These are phyloP conservation scores for Macrolepiota dolichaula DNA, from an alignment of 768 basidiomycete species.

Conservation along the genomic window DNA sequence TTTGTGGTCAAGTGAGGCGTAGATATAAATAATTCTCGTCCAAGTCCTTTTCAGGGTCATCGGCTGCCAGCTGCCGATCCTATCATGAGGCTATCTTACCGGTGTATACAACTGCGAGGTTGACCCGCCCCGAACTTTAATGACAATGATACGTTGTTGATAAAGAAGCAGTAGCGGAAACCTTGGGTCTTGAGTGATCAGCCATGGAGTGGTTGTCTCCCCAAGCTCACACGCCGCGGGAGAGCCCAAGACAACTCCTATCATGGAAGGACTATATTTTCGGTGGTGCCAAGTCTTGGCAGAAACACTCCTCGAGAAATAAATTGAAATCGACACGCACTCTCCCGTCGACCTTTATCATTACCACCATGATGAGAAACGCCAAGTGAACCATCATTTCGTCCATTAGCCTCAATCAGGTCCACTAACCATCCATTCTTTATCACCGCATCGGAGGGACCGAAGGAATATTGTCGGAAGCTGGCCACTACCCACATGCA, in stretches of 20 bases:
- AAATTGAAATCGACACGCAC: background rate
- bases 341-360: background rate
- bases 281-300: background rate
- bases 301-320: background rate
- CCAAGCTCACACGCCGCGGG: background rate
- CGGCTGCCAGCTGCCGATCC: background rate
- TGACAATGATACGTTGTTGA: no score
- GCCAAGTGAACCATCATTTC: background rate
- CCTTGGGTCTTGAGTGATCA: background rate
- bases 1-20: background rate
- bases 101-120: conserved; percentile 1
- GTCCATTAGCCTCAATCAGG: background rate
- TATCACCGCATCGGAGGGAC: background rate
- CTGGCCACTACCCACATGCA: no score
- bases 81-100: conserved; percentile 4
- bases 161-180: background rate
- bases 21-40: background rate
- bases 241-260: background rate
- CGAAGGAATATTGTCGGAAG: no score
- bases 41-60: background rate
- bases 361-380: background rate
- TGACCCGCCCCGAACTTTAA: background rate
- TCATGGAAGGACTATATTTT: background rate
- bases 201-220: background rate
- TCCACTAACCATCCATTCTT: background rate